Base-by-base conservation (phyloP, 352 stramenopile species). In the Phytophthora crassamura region DNA sequence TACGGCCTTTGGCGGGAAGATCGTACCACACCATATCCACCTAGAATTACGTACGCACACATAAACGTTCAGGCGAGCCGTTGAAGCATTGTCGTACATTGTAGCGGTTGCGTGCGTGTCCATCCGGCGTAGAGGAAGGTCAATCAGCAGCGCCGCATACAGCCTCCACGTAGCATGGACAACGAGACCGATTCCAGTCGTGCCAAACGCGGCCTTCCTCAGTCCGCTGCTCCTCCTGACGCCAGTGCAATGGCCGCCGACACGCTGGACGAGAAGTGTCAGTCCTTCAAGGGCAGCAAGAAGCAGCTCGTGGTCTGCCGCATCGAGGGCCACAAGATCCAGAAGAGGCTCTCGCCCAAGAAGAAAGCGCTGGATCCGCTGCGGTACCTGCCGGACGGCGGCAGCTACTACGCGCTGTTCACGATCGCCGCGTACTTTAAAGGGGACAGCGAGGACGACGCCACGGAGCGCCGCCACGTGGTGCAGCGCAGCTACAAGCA, bases 401-500 rank as follows among this genome's bases (percentile, higher is more conserved):
- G 74, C 15, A 56, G 69, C 30, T 88, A 78, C 64, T 86, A 77
- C 56, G 75, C 74, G 40, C 66, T 92, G 3, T 90, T 93, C 38
- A 83, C 77, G 22, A 55, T 90, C 20, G 77, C 77, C 39, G 77
- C 72, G 12, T 74, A 80, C 12, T 86, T 86, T 54, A 78, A 89
- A 25, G 72, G 73, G 30, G 54, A 56, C 18, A 40, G 38, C 4
- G 66, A 78, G 30, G 52, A 61, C 10, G 53, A 67, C 28, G 20
- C 45, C 3, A 42, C 35, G 2, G 48, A 70, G 35, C 56, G 46
- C 45, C 72, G 80, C 14, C 79, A 86, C 45, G 74, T 75, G 8
- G 82, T 89, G 59, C 69, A 85, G 16, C 78, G 84, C 8, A 93
- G 79, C 35, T 89, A 90, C 72, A 79, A 83, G 55, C 84, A 93